phyloP scores from a whole-genome alignment of 176 grass and related monocot species.

The Aegilops bicornis region DNA sequence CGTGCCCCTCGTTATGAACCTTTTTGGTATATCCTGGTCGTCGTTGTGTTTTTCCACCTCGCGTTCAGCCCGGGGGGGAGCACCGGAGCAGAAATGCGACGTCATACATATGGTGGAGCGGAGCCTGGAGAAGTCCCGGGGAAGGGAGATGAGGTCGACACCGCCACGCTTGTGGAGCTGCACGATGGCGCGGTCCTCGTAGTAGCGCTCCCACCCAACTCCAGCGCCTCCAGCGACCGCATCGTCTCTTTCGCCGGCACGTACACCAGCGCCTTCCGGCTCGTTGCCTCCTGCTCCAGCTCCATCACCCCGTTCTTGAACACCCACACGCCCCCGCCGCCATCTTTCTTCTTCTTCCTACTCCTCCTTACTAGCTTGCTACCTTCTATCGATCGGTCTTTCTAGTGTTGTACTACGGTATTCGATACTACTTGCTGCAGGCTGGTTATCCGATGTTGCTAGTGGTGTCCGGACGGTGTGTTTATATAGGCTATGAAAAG shows the following conservation, averaged over 20 bases:
- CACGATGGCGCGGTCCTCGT: slow-evolving; percentile 56
- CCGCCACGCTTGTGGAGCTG: slow-evolving; percentile 88
- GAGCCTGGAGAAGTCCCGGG: slow-evolving; percentile 66
- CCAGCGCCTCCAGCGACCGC: slow-evolving; percentile 60
- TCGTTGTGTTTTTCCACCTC: too few relatives aligned
- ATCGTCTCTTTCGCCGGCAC: slow-evolving; percentile 69
- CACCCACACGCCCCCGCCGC: slow-evolving; percentile 74
- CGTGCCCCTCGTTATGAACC: too few relatives aligned
- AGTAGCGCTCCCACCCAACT: slow-evolving; percentile 87
- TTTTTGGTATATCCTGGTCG: too few relatives aligned
- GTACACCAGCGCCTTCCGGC: slow-evolving; percentile 59
- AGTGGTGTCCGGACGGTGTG: neutral
- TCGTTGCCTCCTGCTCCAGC: slow-evolving; percentile 38
- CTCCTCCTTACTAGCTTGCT: neutral
- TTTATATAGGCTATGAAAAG: neutral
- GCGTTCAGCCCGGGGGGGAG: too few relatives aligned
- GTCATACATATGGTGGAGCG: slow-evolving; percentile 94
- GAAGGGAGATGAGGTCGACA: slow-evolving; percentile 78
- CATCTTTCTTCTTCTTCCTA: neutral
- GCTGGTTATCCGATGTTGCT: neutral
- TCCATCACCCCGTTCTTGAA: slow-evolving; percentile 74
- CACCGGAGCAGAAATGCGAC: slow-evolving; percentile 6
- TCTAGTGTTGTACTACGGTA: neutral
- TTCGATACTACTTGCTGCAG: neutral
- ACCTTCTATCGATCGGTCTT: neutral